A percentile compares a stretch with the other conserved stretches of the same genome.
Evolutionary conservation across 768 basidiomycete species (phyloP).

Genomic region (Tricholoma sp.): DNA sequence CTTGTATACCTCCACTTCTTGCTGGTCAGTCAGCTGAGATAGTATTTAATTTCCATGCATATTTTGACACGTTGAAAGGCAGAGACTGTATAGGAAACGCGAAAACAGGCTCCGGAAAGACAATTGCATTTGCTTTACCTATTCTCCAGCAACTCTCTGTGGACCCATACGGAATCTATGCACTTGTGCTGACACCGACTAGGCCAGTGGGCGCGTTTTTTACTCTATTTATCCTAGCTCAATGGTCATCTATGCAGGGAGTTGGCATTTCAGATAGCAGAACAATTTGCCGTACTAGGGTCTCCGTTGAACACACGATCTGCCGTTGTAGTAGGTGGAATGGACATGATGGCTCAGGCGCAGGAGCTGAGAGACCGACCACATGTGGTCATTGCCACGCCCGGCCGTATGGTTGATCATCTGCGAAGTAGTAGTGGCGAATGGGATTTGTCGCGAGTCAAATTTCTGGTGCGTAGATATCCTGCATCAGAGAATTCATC

Average conservation of each 20-base stretch:
- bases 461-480: constrained; percentile 64
- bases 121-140: constrained; percentile 93
- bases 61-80: constrained; percentile 39
- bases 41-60: not conserved
- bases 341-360: constrained; percentile 97
- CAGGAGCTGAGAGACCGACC: constrained; percentile 80
- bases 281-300: constrained; percentile 92
- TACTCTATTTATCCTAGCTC: not conserved
- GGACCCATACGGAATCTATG: constrained; percentile 95
- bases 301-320: constrained; percentile 76
- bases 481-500: not conserved
- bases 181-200: constrained; percentile 90
- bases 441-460: constrained; percentile 82
- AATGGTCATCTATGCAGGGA: constrained; percentile 49
- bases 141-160: constrained; percentile 83
- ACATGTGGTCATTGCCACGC: constrained; percentile 93
- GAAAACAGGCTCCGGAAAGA: constrained; percentile 97
- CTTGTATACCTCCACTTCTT: constrained; percentile 86
- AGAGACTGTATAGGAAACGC: constrained; percentile 97
- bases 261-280: constrained; percentile 94
- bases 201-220: constrained; percentile 45
- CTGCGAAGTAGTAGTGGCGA: constrained; percentile 71
- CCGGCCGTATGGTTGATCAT: constrained; percentile 91
- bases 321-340: constrained; percentile 90
- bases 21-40: constrained; percentile 44